phyloP scores from a whole-genome alignment of 805 yeast genomes.

The Sugiyamaella marilandica region DNA sequence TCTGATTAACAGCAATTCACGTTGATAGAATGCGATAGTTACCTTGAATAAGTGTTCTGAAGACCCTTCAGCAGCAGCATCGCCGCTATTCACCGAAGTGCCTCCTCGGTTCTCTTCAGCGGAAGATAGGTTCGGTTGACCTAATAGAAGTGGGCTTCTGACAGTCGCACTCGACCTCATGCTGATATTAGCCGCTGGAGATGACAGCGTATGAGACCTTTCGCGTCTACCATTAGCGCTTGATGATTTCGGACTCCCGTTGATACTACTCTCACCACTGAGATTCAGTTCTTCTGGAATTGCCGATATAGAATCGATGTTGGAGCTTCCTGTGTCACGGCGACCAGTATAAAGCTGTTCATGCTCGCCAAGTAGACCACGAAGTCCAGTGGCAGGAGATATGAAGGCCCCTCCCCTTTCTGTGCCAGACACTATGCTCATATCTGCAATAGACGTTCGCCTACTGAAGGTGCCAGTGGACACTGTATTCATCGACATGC shows the following conservation, averaged over 20 bases:
- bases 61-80: neutral
- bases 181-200: conserved; percentile 9
- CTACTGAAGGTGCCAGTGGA: conserved; percentile 2
- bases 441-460: neutral
- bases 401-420: neutral
- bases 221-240: conserved; percentile 2
- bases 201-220: conserved; percentile 14
- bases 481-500: neutral
- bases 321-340: neutral
- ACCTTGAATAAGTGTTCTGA: conserved; percentile 9
- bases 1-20: conserved; percentile 52
- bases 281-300: conserved; percentile 16
- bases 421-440: neutral
- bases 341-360: conserved; percentile 12
- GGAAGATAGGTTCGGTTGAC: neutral
- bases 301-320: conserved; percentile 10
- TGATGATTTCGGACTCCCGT: neutral
- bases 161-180: neutral
- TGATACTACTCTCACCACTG: neutral
- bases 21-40: conserved; percentile 44
- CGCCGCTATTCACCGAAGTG: neutral
- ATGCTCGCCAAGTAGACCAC: conserved; percentile 10
- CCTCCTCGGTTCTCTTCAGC: neutral
- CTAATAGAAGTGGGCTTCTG: conserved; percentile 5
- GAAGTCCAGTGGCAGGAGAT: neutral